Conservation (phyloP, 2,329 filamentous ascomycete species). For the Exophiala oligosperma region DNA sequence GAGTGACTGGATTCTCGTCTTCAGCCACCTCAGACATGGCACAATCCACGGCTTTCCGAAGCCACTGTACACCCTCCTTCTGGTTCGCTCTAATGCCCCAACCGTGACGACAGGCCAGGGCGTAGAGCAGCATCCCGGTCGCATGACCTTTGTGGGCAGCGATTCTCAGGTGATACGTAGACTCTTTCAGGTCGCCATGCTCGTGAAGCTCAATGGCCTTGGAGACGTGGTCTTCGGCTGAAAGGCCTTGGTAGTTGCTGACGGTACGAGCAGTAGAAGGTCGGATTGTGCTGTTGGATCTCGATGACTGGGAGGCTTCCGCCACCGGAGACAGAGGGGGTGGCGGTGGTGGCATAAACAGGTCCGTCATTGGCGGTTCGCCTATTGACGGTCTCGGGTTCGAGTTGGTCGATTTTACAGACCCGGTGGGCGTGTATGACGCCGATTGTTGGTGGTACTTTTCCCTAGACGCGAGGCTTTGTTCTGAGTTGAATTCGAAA, state of each 20-base stretch:
- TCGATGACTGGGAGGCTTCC: constrained; percentile 56
- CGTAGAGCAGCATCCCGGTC: constrained; percentile 94
- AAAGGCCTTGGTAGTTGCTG: constrained; percentile 32
- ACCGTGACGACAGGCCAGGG: constrained; percentile 89
- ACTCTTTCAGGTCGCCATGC: constrained; percentile 82
- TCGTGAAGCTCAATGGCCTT: constrained; percentile 92
- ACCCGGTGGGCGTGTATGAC: constrained; percentile 19
- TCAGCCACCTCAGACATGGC: constrained; percentile 81
- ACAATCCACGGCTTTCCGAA: constrained; percentile 84
- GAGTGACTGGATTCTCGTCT: constrained; percentile 60
- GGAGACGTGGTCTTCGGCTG: constrained; percentile 79
- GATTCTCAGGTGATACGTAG: constrained; percentile 90
- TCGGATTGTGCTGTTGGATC: constrained; percentile 64
- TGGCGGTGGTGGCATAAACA: constrained; percentile 14
- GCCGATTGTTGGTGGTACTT: constrained; percentile 11
- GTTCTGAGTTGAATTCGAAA: constrained; percentile 24
- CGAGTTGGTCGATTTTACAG: constrained; percentile 16
- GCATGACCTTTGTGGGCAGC: constrained; percentile 83
- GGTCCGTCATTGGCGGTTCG: constrained; percentile 3
- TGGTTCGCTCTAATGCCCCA: constrained; percentile 97
- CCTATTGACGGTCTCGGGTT: constrained; percentile 14
- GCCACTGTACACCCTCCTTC: constrained; percentile 85
- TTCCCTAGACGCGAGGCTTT: constrained; percentile 1
- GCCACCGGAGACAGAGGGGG: constrained; percentile 33
- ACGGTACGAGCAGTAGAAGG: constrained; percentile 35